Evolutionary conservation across 163 green algal species (phyloP).

Genomic region (Chlamydomonas reinhardtii): DNA sequence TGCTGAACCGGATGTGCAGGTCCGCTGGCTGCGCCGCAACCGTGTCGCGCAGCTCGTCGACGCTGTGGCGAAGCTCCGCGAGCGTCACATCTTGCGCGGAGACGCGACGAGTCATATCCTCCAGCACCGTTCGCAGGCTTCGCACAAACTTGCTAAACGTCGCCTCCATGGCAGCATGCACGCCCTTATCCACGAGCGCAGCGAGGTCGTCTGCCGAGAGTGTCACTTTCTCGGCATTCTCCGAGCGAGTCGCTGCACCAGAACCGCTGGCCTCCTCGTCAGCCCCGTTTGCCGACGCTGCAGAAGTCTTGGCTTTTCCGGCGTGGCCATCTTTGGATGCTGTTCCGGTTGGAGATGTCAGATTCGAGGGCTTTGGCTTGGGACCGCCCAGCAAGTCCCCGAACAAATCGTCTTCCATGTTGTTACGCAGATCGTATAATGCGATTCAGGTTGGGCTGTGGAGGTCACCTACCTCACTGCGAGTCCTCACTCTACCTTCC

Average conservation of each 20-base stretch:
- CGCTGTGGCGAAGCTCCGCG: constrained; percentile 43
- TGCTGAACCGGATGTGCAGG: constrained; percentile 61
- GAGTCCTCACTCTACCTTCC: no score
- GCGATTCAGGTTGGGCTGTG: no score
- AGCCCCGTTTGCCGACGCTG: neutral
- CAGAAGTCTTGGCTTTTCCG: neutral
- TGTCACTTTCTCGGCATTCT: neutral
- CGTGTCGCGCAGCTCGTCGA: constrained; percentile 30
- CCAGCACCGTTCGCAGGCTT: constrained; percentile 70
- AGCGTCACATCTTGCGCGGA: constrained; percentile 11
- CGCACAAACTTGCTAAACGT: constrained; percentile 68
- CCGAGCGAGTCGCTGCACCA: neutral
- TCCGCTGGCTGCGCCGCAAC: constrained; percentile 46
- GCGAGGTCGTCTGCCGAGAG: constrained; percentile 56
- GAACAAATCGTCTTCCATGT: constrained; percentile 64
- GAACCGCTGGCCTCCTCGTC: neutral
- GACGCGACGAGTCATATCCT: constrained; percentile 65
- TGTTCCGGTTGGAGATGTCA: neutral
- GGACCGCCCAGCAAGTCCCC: constrained; percentile 53
- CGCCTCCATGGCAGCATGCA: constrained; percentile 56
- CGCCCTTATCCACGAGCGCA: constrained; percentile 35
- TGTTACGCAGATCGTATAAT: neutral
- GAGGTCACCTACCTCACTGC: no score
- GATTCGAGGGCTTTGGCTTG: neutral
- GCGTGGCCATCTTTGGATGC: neutral